Evolutionary conservation across 768 basidiomycete species (phyloP).

Genomic region (Nevesoporus exiguus): DNA sequence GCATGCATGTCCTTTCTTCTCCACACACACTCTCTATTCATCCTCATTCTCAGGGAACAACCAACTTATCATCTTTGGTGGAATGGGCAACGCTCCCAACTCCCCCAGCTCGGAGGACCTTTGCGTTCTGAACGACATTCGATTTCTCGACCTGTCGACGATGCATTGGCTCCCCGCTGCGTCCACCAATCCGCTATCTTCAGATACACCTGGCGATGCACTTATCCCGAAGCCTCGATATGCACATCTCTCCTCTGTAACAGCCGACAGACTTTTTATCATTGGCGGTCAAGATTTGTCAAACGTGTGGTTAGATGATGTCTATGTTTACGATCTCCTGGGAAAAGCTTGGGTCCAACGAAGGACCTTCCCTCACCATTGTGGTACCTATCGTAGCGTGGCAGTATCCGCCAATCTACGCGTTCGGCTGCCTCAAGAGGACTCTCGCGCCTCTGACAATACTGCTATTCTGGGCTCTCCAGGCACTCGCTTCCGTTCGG

Average conservation of each 20-base stretch:
- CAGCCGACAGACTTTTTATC: conserved; percentile 79
- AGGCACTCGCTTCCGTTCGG: conserved; percentile 56
- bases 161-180: conserved; percentile 65
- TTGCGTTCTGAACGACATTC: conserved; percentile 90
- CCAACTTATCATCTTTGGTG: conserved; percentile 90
- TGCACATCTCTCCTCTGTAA: conserved; percentile 89
- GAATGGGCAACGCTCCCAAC: conserved; percentile 83
- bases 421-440: conserved; percentile 68
- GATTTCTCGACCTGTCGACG: conserved; percentile 76
- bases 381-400: conserved; percentile 93
- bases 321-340: conserved; percentile 82
- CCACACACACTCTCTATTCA: conserved; percentile 8
- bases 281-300: conserved; percentile 94
- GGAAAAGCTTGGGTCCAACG: conserved; percentile 73
- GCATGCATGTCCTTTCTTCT: conserved; percentile 47
- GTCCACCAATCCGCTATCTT: conserved; percentile 29
- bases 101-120: conserved; percentile 73
- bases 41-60: conserved; percentile 59
- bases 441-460: conserved; percentile 41
- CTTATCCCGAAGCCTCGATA: conserved; percentile 83
- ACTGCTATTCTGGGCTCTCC: conserved; percentile 48
- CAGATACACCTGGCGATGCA: conserved; percentile 39
- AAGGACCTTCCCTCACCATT: conserved; percentile 85
- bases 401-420: conserved; percentile 70
- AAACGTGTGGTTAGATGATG: conserved; percentile 91